A percentile compares a stretch with the other conserved stretches of the same genome.
These are phyloP conservation scores for Neofusicoccum kwambonambiense DNA, from an alignment of 2,329 filamentous ascomycete species.

Conservation along the genomic window DNA sequence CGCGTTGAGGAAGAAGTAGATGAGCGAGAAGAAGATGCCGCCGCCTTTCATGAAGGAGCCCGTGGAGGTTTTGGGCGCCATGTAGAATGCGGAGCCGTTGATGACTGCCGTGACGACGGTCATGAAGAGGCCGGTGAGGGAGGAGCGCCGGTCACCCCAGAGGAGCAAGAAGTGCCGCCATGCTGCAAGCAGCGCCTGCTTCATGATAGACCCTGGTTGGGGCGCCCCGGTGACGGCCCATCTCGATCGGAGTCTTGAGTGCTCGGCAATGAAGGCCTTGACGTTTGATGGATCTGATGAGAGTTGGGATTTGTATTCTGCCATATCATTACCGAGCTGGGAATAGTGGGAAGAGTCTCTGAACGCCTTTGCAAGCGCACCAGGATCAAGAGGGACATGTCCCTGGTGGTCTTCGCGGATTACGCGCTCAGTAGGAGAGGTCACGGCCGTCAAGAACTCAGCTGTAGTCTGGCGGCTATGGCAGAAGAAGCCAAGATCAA, in stretches of 20 bases:
- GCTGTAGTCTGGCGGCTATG: constrained; percentile 66
- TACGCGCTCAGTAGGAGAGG: constrained; percentile 58
- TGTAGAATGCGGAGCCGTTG: constrained; percentile 51
- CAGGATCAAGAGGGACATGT: constrained; percentile 53
- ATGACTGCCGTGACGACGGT: constrained; percentile 49
- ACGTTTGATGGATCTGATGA: constrained; percentile 26
- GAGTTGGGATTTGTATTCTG: constrained; percentile 14
- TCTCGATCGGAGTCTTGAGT: constrained; percentile 41
- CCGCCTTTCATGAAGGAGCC: constrained; percentile 61
- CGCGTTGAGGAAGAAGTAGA: constrained; percentile 63
- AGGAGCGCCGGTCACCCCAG: not conserved
- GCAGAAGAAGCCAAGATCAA: constrained; percentile 65
- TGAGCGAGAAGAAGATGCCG: constrained; percentile 60
- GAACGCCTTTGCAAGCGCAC: constrained; percentile 53
- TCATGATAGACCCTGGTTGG: constrained; percentile 26
- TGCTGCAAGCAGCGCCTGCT: constrained; percentile 39
- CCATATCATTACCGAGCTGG: constrained; percentile 35
- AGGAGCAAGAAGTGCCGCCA: constrained; percentile 32
- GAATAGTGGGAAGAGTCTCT: constrained; percentile 27
- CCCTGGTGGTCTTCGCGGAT: constrained; percentile 57
- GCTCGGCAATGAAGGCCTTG: constrained; percentile 35
- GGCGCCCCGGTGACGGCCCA: constrained; percentile 29
- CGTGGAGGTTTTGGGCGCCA: constrained; percentile 51
- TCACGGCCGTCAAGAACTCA: constrained; percentile 72
- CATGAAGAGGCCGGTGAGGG: constrained; percentile 45